These are phyloP conservation scores for Diplodia intermedia DNA, from an alignment of 2,329 filamentous ascomycete genomes.

Conservation along the genomic window DNA sequence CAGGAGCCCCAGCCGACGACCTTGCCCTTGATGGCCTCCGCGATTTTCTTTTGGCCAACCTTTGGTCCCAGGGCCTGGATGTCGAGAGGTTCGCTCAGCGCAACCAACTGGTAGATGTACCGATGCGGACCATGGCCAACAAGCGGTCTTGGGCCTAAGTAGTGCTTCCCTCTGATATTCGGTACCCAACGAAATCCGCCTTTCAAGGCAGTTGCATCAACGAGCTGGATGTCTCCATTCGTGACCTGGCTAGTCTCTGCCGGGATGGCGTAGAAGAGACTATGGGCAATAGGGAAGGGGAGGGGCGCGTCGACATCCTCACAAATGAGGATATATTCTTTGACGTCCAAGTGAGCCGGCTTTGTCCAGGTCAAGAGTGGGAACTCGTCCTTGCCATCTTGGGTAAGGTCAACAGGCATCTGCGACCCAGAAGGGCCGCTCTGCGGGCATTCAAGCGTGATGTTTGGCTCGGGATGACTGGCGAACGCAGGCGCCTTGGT, in stretches of 20 bases:
- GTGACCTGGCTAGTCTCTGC: conserved; percentile 17
- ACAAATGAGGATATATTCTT: conserved; percentile 34
- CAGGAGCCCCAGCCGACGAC: conserved; percentile 60
- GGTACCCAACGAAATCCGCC: conserved; percentile 58
- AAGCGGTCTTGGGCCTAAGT: conserved; percentile 56
- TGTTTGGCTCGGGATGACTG: conserved; percentile 45
- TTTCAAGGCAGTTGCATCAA: conserved; percentile 40
- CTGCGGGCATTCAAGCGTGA: conserved; percentile 51
- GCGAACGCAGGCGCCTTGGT: conserved; percentile 43
- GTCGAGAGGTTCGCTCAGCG: conserved; percentile 55
- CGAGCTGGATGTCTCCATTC: conserved; percentile 15
- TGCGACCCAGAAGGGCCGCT: conserved; percentile 49
- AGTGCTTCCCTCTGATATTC: conserved; percentile 52
- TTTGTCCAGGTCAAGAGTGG: conserved; percentile 31
- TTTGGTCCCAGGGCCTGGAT: conserved; percentile 36
- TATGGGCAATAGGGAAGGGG: conserved; percentile 31
- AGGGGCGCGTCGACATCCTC: conserved; percentile 35
- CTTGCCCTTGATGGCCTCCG: conserved; percentile 55
- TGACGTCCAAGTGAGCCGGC: conserved; percentile 16
- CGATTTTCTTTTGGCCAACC: conserved; percentile 54
- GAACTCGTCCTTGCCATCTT: conserved; percentile 28
- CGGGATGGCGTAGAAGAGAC: conserved; percentile 33
- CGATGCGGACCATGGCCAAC: conserved; percentile 61
- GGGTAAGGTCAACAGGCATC: conserved; percentile 50
- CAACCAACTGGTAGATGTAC: conserved; percentile 61